Base-by-base conservation (phyloP, 1,139 yeast species). In the Blastobotrys illinoisensis region DNA sequence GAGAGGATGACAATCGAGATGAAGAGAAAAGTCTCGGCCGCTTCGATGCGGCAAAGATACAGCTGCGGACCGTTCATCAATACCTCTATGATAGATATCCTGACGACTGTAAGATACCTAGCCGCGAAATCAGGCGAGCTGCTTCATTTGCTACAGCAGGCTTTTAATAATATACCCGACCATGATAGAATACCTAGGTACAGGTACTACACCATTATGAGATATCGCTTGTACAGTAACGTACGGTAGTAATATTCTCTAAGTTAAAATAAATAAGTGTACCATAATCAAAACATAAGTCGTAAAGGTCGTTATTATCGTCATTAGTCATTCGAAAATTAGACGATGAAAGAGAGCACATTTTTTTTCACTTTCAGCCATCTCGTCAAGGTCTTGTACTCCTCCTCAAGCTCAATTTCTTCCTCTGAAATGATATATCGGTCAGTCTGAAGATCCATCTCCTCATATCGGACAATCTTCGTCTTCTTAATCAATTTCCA, bases 401-500 rank as follows among this genome's bases (percentile, higher is more conserved):
- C 65, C 53, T 71, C 77, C 55, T 75, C 74, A 50, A 73, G 72
- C 18, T 65, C 71, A 40, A 63, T 54, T 56, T 83, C 86, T 58
- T 80, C 83, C 49, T 72, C 75, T 2, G 80, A 72, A 58, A 78
- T 80, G 44, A 73, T 62, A 64, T 83, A 83, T 57, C 80, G 72
- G 62, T 82, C 87, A 9, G 84, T 77, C 51, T 79, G 85, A 52
- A 83, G 79, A 64, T 83, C 88, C 85, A 83, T 82, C 20, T 81
- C 83, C 54, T 74, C 76, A 5, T 71, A 67, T 51, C 71, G 73
- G 9, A 79, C 76, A 62, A 79, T 77, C 56, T 70, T 72, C 56
- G 83, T 85, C 53, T 76, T 72, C 58, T 71, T 78, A 54, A 69
- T 48, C 60, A 65, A 46, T 77, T 79, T 70, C 85, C 82, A 68